phyloP scores from a whole-genome alignment of 1,284 basidiomycete species.

The Marasmius fiardii region DNA sequence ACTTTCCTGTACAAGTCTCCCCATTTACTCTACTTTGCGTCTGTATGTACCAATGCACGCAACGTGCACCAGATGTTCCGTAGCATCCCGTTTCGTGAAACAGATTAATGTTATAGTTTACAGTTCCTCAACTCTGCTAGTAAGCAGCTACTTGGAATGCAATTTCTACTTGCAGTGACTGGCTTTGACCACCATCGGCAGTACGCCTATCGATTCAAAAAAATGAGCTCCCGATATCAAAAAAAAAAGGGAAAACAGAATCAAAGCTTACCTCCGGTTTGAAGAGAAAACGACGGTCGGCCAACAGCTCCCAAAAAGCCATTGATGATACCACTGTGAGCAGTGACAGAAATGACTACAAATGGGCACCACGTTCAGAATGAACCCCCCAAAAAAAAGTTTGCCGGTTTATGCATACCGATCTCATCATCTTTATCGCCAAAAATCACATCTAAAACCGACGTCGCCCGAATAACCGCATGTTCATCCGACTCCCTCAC shows the following conservation, averaged over 20 bases:
- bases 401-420: conserved; percentile 51
- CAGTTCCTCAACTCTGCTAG: too few species aligned
- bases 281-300: conserved; percentile 40
- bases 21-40: too few species aligned
- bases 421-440: conserved; percentile 37
- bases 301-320: conserved; percentile 46
- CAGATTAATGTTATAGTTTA: too few species aligned
- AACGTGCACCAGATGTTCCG: too few species aligned
- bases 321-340: conserved; percentile 59
- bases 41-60: too few species aligned
- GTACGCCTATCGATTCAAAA: conserved; percentile 25
- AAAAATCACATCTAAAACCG: conserved; percentile 66
- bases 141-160: too few species aligned
- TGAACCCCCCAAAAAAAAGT: too few species aligned
- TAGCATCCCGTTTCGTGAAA: too few species aligned
- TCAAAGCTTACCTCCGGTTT: conserved; percentile 53
- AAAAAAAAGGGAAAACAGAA: not conserved
- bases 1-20: too few species aligned
- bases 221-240: not conserved
- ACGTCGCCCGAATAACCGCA: conserved; percentile 48
- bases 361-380: too few species aligned
- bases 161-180: too few species aligned
- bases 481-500: conserved; percentile 63
- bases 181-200: conserved; percentile 26
- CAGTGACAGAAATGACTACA: conserved; percentile 61